Percentiles rank a stretch among this genome's conserved stretches.
Evolutionary conservation across 2,329 filamentous ascomycete species (phyloP).

Genomic region (Ampelomyces quisqualis): DNA sequence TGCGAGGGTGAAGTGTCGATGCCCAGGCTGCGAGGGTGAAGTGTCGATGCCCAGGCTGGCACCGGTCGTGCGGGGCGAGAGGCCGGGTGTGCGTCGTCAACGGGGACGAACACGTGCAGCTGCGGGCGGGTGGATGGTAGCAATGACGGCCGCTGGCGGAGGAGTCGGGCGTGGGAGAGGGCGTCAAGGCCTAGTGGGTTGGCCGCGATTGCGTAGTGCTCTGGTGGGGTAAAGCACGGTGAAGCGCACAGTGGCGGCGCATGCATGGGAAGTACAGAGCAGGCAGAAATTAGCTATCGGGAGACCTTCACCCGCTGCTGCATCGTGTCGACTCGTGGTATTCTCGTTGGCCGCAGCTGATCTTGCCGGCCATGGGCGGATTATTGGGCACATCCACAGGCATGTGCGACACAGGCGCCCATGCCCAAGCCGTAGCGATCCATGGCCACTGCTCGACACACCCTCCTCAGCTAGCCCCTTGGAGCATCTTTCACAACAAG

Average conservation of each 20-base stretch:
- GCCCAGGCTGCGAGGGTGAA: constrained; percentile 25
- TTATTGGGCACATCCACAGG: constrained; percentile 19
- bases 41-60: constrained; percentile 31
- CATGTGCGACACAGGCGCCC: constrained; percentile 26
- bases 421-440: background rate
- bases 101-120: constrained; percentile 5
- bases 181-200: constrained; percentile 26
- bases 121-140: constrained; percentile 10
- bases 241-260: constrained; percentile 4
- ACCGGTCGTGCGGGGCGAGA: constrained; percentile 15
- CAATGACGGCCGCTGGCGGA: constrained; percentile 19
- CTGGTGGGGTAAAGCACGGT: constrained; percentile 15
- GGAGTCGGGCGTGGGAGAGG: constrained; percentile 23
- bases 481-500: too few relatives aligned
- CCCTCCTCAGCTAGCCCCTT: too few relatives aligned
- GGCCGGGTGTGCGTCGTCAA: constrained; percentile 6
- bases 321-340: constrained; percentile 4
- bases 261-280: background rate
- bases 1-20: constrained; percentile 19
- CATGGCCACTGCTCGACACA: too few relatives aligned
- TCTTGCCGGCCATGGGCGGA: constrained; percentile 11
- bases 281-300: background rate
- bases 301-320: background rate
- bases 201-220: constrained; percentile 17
- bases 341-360: constrained; percentile 19